A percentile compares a stretch with the other conserved stretches of the same genome.
Evolutionary conservation across 1,139 yeast species (phyloP).

Genomic region (Suhomyces choctaworum): DNA sequence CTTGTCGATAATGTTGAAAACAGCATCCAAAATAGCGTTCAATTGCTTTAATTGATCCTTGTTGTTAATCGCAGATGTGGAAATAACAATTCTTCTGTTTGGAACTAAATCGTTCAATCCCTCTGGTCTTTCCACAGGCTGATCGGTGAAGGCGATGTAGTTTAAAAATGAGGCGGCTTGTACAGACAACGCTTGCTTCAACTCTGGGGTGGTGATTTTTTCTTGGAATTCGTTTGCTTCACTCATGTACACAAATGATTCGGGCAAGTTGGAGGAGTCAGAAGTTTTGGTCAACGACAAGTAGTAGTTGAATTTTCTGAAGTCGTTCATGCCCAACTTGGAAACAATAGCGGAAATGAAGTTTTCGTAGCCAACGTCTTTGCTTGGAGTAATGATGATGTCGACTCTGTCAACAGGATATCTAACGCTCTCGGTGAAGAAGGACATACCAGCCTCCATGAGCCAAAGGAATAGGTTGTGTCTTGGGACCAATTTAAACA

Average conservation of each 20-base stretch:
- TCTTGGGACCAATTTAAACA: conserved; percentile 71
- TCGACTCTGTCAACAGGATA: conserved; percentile 63
- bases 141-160: conserved; percentile 79
- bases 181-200: conserved; percentile 52
- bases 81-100: conserved; percentile 54
- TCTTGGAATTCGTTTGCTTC: conserved; percentile 83
- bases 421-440: conserved; percentile 49
- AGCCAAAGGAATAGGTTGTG: conserved; percentile 71
- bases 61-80: conserved; percentile 50
- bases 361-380: conserved; percentile 56
- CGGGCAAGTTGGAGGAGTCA: conserved; percentile 68
- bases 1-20: conserved; percentile 55
- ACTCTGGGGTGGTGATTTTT: conserved; percentile 50
- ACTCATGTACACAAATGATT: conserved; percentile 81
- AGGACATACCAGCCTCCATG: conserved; percentile 57
- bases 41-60: conserved; percentile 49
- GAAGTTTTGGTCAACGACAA: conserved; percentile 82
- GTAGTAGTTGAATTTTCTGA: conserved; percentile 75
- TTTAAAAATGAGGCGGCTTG: conserved; percentile 57
- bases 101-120: conserved; percentile 53
- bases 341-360: conserved; percentile 84
- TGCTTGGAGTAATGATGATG: conserved; percentile 61
- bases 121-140: conserved; percentile 67
- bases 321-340: conserved; percentile 76
- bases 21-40: conserved; percentile 49